Base-by-base conservation (phyloP, 805 yeast species). In the Dipodascopsis uninucleata region DNA sequence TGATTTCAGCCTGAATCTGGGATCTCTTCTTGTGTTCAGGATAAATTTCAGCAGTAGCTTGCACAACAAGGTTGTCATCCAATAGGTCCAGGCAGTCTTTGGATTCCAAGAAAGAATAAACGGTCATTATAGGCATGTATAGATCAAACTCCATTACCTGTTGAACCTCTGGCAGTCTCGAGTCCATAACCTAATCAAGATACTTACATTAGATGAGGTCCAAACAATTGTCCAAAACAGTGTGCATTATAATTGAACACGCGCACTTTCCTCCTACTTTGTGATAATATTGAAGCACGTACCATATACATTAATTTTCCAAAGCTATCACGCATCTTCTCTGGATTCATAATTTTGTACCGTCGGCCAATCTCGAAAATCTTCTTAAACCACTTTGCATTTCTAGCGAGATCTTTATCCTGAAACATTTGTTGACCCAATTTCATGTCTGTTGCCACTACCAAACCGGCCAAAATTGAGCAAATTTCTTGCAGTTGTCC, bases 271-370 rank as follows among this genome's bases (percentile, higher is more conserved):
- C 31, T 14, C 6, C 3, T 16, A 18, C 16, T 8, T 7, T 10
- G 34, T 14, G 6, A 14, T n/a, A n/a, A n/a, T n/a, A n/a, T n/a
- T n/a, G n/a, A n/a, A n/a, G n/a, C n/a, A 21, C 45, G 35, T 26
- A 49, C 79, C 84, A 84, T 85, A 62, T 84, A 84, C 66, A 85
- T 81, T 45, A 85, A 67, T 58, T 84, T 83, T 36, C 94, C 94
- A 61, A 79, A 85, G 3, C 79, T 79, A 57, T 81, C 85, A 50
- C 88, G 72, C 85, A 85, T 80, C 56, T 78, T 73, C 55, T 84
- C 88, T 0, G 94, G 94, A 58, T 84, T 84, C 88, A 84, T 81
- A 56, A 85, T 79, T 60, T 84, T 84, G 66, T 84, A 84, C 34
- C 93, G 71, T 57, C 93, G 71, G 20, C 93, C 93, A 49, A 84